These are phyloP conservation scores for Zoysia japonica DNA, from an alignment of 176 grass and related monocot species.

Conservation along the genomic window DNA sequence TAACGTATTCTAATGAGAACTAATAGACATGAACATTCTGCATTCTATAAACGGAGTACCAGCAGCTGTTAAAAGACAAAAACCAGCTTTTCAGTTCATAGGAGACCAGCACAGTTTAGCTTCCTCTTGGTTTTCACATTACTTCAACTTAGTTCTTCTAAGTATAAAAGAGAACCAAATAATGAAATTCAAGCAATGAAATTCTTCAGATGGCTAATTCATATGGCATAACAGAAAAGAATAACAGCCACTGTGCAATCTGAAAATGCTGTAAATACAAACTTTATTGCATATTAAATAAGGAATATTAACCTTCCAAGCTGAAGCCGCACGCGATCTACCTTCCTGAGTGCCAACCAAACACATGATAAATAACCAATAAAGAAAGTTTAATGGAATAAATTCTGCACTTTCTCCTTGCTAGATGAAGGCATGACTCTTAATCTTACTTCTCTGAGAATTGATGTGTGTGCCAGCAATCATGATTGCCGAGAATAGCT, in stretches of 20 bases:
- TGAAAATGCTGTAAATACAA: background rate
- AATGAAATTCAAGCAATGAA: slow-evolving; percentile 4
- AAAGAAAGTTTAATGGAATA: slow-evolving; percentile 21
- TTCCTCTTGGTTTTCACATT: background rate
- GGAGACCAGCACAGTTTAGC: background rate
- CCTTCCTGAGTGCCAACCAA: slow-evolving; percentile 68
- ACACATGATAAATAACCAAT: slow-evolving; percentile 32
- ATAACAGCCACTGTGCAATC: slow-evolving; percentile 14
- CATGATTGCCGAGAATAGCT: slow-evolving; percentile 93
- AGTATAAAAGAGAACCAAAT: background rate
- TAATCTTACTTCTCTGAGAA: slow-evolving; percentile 86
- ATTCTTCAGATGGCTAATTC: background rate
- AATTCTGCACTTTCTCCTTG: slow-evolving; percentile 26
- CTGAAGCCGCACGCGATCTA: slow-evolving; percentile 69
- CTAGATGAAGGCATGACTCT: slow-evolving; percentile 28
- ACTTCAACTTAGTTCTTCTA: slow-evolving; percentile 15
- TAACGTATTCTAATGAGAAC: slow-evolving; percentile 11
- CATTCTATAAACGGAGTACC: background rate
- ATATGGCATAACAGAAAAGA: slow-evolving; percentile 8
- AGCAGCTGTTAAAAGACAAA: background rate
- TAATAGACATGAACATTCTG: background rate
- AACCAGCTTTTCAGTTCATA: slow-evolving; percentile 16
- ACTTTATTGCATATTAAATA: slow-evolving; percentile 4
- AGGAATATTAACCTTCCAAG: slow-evolving; percentile 62
- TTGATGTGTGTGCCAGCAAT: slow-evolving; percentile 85